A percentile compares a stretch with the other conserved stretches of the same genome.
Evolutionary conservation across 805 yeast genomes (phyloP).

Genomic region (Candida silvicultrix): DNA sequence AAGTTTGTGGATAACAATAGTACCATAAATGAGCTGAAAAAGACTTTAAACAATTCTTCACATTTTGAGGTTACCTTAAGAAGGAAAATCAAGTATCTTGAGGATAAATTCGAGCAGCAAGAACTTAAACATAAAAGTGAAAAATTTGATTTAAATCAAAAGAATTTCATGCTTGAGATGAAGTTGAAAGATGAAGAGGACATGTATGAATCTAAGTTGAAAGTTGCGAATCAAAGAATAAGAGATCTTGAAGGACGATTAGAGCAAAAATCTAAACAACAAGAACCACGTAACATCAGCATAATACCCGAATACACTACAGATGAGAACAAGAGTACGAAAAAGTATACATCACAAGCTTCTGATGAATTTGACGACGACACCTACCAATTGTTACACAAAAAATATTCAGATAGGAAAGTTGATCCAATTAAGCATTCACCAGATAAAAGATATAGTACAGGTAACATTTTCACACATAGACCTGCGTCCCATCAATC

Average conservation of each 20-base stretch:
- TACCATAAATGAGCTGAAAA: constrained; percentile 9
- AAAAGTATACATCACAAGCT: neutral
- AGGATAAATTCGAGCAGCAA: constrained; percentile 20
- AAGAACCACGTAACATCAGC: neutral
- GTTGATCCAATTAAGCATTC: neutral
- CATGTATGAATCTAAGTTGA: constrained; percentile 16
- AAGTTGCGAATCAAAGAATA: constrained; percentile 20
- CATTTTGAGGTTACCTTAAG: constrained; percentile 13
- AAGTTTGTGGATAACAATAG: constrained; percentile 9
- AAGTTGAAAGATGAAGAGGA: constrained; percentile 20
- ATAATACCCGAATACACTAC: constrained; percentile 3
- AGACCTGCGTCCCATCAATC: neutral
- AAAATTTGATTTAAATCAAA: constrained; percentile 24
- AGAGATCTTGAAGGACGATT: constrained; percentile 22
- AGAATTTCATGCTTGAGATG: constrained; percentile 17
- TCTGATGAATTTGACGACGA: neutral
- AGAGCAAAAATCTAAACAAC: neutral
- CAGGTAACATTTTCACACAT: neutral
- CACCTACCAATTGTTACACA: constrained; percentile 3
- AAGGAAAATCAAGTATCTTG: constrained; percentile 18
- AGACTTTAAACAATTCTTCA: constrained; percentile 6
- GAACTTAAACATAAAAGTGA: constrained; percentile 19
- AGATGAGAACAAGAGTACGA: neutral
- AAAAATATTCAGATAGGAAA: constrained; percentile 2
- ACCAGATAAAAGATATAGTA: constrained; percentile 1